Evolutionary conservation across 2,329 filamentous ascomycete species (phyloP).

Genomic region (Clarireedia monteithiana): DNA sequence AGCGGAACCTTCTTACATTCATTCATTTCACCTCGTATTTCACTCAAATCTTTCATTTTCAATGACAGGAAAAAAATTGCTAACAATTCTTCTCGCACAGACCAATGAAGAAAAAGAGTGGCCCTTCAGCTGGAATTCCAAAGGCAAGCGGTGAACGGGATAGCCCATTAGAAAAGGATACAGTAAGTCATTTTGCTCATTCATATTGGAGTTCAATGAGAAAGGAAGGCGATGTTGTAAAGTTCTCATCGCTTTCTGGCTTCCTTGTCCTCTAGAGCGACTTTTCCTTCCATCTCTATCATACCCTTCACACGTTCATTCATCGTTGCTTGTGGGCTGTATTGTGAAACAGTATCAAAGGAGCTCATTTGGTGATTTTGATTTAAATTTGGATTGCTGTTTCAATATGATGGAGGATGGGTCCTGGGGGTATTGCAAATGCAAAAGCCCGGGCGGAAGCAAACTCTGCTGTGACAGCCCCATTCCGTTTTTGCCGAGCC

Average conservation of each 20-base stretch:
- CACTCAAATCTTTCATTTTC: background rate
- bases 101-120: conserved; percentile 59
- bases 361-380: background rate
- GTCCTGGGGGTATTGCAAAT: conserved; percentile 9
- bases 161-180: conserved; percentile 47
- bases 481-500: conserved; percentile 25
- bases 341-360: background rate
- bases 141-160: conserved; percentile 56
- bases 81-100: conserved; percentile 36
- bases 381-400: conserved; percentile 11
- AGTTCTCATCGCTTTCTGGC: conserved; percentile 6
- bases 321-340: background rate
- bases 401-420: conserved; percentile 9
- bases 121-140: conserved; percentile 61
- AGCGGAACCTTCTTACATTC: conserved; percentile 4
- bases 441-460: conserved; percentile 20
- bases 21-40: background rate
- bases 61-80: conserved; percentile 13
- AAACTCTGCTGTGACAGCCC: conserved; percentile 22
- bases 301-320: background rate
- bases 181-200: conserved; percentile 2
- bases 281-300: background rate
- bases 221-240: conserved; percentile 3
- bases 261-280: background rate
- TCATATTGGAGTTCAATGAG: background rate